A percentile compares a stretch with the other conserved stretches of the same genome.
Evolutionary conservation across 306 rosid genomes (phyloP).

Genomic region (cucumber (Cucumis sativus)): DNA sequence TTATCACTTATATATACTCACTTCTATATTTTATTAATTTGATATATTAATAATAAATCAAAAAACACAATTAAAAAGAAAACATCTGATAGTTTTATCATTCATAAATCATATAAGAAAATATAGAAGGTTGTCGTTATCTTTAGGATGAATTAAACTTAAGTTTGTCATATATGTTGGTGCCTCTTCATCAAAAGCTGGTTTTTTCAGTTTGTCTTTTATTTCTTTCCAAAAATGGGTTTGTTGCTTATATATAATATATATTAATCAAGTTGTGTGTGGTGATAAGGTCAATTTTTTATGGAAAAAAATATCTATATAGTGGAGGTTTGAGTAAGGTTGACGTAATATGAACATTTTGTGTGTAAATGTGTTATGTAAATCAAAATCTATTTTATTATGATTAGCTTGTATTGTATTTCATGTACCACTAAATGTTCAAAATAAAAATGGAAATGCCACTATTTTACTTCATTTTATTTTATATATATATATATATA

Average conservation of each 20-base stretch:
- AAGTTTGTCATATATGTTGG: neutral
- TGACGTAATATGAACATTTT: neutral
- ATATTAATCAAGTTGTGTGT: neutral
- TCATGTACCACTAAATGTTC: neutral
- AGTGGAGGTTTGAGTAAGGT: conserved; percentile 1
- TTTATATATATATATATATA: neutral
- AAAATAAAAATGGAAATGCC: neutral
- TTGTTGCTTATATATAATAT: neutral
- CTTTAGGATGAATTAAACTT: neutral
- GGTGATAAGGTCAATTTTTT: neutral
- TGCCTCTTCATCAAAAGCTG: neutral
- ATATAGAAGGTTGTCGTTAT: neutral
- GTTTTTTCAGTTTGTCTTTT: neutral
- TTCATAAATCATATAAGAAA: too few species aligned
- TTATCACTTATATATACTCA: too few species aligned
- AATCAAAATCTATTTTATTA: neutral
- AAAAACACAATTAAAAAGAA: too few species aligned
- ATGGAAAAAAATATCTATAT: neutral
- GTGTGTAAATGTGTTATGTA: neutral
- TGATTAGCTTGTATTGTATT: neutral
- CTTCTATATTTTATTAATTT: too few species aligned
- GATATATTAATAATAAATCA: too few species aligned
- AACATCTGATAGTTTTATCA: too few species aligned
- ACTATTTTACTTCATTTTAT: neutral
- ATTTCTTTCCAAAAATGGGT: neutral